These are phyloP conservation scores for Colletotrichum sp. DNA, from an alignment of 2,329 filamentous ascomycete species.

Conservation along the genomic window DNA sequence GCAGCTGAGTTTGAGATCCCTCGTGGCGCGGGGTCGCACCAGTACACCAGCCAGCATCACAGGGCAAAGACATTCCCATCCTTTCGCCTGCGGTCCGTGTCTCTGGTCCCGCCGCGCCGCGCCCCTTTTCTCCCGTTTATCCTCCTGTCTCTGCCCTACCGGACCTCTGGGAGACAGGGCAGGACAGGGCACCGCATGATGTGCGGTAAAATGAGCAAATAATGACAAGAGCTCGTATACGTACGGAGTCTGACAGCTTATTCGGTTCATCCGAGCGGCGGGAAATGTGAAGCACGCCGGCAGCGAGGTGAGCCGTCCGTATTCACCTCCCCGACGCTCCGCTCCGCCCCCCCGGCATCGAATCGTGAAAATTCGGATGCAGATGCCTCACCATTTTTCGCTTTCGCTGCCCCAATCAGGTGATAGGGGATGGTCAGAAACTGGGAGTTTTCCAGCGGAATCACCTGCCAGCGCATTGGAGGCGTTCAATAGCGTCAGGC, in stretches of 20 bases:
- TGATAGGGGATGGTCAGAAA: not conserved
- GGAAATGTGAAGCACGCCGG: not conserved
- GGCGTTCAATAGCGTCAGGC: conserved; percentile 13
- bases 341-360: not conserved
- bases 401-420: not conserved
- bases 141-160: not conserved
- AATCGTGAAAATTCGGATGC: not conserved
- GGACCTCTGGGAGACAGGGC: not conserved
- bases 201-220: not conserved
- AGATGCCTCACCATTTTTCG: not conserved
- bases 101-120: not conserved
- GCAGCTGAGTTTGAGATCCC: not conserved
- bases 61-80: not conserved
- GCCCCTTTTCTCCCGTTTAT: not conserved
- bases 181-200: not conserved
- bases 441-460: not conserved
- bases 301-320: not conserved
- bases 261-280: conserved; percentile 7
- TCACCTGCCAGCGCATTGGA: conserved; percentile 1
- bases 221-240: conserved; percentile 1
- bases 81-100: not conserved
- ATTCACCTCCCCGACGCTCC: not conserved
- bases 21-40: not conserved
- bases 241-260: not conserved
- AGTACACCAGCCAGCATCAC: not conserved